Conservation (phyloP, 75 land plant genomes). For the Ceratopteris richardii region DNA sequence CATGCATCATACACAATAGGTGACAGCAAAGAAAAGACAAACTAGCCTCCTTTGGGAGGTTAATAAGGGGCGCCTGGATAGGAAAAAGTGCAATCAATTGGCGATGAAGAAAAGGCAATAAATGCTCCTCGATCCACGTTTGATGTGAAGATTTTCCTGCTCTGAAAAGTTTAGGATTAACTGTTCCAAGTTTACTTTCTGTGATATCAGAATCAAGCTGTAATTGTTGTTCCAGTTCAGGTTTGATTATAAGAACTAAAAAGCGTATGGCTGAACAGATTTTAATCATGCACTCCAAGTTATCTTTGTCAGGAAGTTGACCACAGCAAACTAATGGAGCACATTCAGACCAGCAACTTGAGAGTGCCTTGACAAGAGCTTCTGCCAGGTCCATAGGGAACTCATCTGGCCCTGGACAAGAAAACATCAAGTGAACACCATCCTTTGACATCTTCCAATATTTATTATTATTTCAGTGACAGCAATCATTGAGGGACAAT, state of each 20-base stretch:
- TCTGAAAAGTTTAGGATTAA: not conserved
- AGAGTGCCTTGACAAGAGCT: slow-evolving; percentile 23
- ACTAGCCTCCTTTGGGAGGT: slow-evolving; percentile 16
- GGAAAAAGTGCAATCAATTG: slow-evolving; percentile 23
- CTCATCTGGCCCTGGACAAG: no score
- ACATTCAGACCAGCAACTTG: slow-evolving; percentile 34
- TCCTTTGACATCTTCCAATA: no score
- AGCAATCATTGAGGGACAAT: no score
- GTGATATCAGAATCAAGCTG: not conserved
- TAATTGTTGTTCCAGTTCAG: not conserved
- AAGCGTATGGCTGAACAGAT: slow-evolving; percentile 17
- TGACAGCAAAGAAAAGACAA: no score
- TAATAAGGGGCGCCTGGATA: slow-evolving; percentile 13
- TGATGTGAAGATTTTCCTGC: slow-evolving; percentile 2
- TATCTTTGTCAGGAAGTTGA: slow-evolving; percentile 19
- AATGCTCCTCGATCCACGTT: slow-evolving; percentile 17
- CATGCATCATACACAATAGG: no score
- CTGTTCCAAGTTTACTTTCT: not conserved
- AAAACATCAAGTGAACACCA: no score
- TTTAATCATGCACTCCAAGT: slow-evolving; percentile 23
- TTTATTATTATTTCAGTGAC: no score
- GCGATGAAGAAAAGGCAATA: slow-evolving; percentile 13
- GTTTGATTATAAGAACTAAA: slow-evolving; percentile 14
- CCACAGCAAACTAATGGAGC: slow-evolving; percentile 26
- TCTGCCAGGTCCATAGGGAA: slow-evolving; percentile 3